Percentiles rank a stretch among this genome's conserved stretches.
Conservation (phyloP, 805 yeast genomes). For the Cyberlindnera maclurae region DNA sequence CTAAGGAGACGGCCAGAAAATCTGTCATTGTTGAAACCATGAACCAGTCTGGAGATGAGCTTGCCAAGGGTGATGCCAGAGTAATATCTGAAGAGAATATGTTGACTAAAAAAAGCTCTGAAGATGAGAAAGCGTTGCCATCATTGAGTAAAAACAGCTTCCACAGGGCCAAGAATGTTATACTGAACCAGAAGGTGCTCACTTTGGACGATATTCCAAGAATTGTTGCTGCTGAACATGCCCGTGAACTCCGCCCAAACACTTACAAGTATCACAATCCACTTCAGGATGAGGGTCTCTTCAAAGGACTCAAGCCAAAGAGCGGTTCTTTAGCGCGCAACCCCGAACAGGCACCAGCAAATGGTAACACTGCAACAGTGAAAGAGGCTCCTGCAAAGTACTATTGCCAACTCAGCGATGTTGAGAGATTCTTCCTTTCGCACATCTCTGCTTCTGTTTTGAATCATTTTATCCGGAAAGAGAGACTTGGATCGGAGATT, state of each 20-base stretch:
- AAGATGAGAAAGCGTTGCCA: slow-evolving; percentile 37
- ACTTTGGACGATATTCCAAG: slow-evolving; percentile 95
- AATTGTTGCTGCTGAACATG: slow-evolving; percentile 95
- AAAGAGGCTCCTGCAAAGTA: slow-evolving; percentile 30
- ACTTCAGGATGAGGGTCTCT: slow-evolving; percentile 17
- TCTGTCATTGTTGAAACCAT: slow-evolving; percentile 50
- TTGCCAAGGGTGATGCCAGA: slow-evolving; percentile 1
- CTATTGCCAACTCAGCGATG: slow-evolving; percentile 55
- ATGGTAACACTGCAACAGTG: slow-evolving; percentile 10
- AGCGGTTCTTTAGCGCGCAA: slow-evolving; percentile 13
- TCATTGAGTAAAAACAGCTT: slow-evolving; percentile 45
- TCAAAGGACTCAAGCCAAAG: slow-evolving; percentile 17
- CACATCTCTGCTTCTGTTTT: slow-evolving; percentile 53
- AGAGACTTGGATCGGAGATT: slow-evolving; percentile 30
- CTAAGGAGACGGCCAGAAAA: slow-evolving; percentile 55
- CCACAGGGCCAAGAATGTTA: slow-evolving; percentile 62
- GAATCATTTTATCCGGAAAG: slow-evolving; percentile 22
- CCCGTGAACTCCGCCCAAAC: slow-evolving; percentile 86
- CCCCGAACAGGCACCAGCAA: background rate
- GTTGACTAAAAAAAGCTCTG: slow-evolving; percentile 21
- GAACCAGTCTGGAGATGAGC: slow-evolving; percentile 16
- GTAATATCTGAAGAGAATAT: slow-evolving; percentile 15
- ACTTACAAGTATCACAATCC: slow-evolving; percentile 76
- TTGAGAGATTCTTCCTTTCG: slow-evolving; percentile 52
- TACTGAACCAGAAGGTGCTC: slow-evolving; percentile 75